Conservation (phyloP, 108 stramenopile genomes). For the Cyclostephanos tholiformis region DNA sequence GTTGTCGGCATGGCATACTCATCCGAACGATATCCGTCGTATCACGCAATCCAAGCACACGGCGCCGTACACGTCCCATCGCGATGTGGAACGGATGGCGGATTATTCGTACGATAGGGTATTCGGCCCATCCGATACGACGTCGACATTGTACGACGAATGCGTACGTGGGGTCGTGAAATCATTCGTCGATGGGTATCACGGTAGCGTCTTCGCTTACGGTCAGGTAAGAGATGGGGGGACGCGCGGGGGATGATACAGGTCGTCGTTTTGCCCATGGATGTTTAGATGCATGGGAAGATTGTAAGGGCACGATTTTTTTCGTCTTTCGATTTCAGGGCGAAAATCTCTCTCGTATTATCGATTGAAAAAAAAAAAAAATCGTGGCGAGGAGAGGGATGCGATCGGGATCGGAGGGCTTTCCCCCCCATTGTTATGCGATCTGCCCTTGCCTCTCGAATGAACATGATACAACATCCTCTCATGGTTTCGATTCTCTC, state of each 20-base stretch:
- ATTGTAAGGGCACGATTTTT: too few relatives aligned
- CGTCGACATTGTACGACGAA: constrained; percentile 55
- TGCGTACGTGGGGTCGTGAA: constrained; percentile 55
- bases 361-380: too few relatives aligned
- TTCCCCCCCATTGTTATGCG: too few relatives aligned
- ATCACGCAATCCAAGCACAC: constrained; percentile 1
- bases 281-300: too few relatives aligned
- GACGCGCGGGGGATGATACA: background rate
- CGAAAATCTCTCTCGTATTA: too few relatives aligned
- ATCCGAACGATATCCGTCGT: background rate
- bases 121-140: constrained; percentile 52
- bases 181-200: constrained; percentile 89
- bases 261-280: background rate
- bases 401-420: too few relatives aligned
- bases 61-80: background rate
- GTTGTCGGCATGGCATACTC: background rate
- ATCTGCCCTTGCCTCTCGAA: too few relatives aligned
- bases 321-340: too few relatives aligned
- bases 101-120: constrained; percentile 71
- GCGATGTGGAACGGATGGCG: constrained; percentile 36
- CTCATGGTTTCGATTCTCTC: too few relatives aligned
- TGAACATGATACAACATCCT: too few relatives aligned
- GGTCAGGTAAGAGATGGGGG: constrained; percentile 79
- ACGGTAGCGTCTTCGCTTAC: constrained; percentile 93
- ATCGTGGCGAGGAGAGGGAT: too few relatives aligned